Evolutionary conservation across 2,329 filamentous ascomycete species (phyloP).

Genomic region (Colletotrichum tropicale): DNA sequence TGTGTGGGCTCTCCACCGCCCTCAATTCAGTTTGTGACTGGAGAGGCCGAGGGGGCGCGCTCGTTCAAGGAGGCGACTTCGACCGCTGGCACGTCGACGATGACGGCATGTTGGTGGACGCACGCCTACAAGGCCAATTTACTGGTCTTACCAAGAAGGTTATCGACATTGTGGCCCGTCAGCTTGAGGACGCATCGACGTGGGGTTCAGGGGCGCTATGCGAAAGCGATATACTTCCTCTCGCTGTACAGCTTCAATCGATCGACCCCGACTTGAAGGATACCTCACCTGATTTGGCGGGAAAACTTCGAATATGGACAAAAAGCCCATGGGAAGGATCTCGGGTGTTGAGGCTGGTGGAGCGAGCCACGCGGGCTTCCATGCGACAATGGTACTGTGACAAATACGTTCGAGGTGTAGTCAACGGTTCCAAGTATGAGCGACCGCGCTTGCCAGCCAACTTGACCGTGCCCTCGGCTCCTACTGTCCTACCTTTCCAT

Average conservation of each 20-base stretch:
- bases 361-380: slow-evolving; percentile 79
- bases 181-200: slow-evolving; percentile 81
- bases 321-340: slow-evolving; percentile 88
- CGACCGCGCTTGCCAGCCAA: slow-evolving; percentile 75
- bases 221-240: slow-evolving; percentile 52
- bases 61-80: slow-evolving; percentile 72
- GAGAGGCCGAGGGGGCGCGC: slow-evolving; percentile 85
- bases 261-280: slow-evolving; percentile 39
- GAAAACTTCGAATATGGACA: slow-evolving; percentile 64
- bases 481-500: slow-evolving; percentile 95
- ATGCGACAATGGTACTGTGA: slow-evolving; percentile 91
- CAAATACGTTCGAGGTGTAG: slow-evolving; percentile 67
- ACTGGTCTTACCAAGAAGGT: slow-evolving; percentile 91
- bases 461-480: slow-evolving; percentile 82
- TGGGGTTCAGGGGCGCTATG: slow-evolving; percentile 82
- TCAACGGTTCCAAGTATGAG: slow-evolving; percentile 65
- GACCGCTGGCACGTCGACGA: slow-evolving; percentile 96
- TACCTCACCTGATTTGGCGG: slow-evolving; percentile 38
- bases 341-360: slow-evolving; percentile 79
- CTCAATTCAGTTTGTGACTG: slow-evolving; percentile 97
- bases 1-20: slow-evolving; percentile 93
- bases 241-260: slow-evolving; percentile 51
- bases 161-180: slow-evolving; percentile 86
- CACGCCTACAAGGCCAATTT: slow-evolving; percentile 59
- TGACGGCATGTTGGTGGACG: slow-evolving; percentile 81